phyloP scores from a whole-genome alignment of 129 eudicot genomes.

The Rutidosis leptorrhynchoides region DNA sequence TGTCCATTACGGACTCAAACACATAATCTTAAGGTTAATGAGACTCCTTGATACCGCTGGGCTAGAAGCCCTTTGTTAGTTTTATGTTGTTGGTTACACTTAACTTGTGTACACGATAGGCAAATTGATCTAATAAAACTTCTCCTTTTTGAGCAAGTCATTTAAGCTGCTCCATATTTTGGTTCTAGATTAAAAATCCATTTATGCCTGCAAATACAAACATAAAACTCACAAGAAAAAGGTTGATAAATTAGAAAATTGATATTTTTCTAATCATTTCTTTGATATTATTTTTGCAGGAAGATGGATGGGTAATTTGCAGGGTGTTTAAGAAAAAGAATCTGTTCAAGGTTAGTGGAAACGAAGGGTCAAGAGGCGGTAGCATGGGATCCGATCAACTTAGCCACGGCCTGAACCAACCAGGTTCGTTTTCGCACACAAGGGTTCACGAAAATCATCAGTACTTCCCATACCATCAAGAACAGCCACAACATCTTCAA shows the following conservation, averaged over 20 bases:
- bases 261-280: background rate
- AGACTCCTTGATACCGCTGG: too few relatives aligned
- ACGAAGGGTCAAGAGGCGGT: conserved; percentile 43
- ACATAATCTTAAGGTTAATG: too few relatives aligned
- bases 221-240: background rate
- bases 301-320: conserved; percentile 95
- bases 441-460: conserved; percentile 34
- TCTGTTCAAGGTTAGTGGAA: conserved; percentile 73
- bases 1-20: too few relatives aligned
- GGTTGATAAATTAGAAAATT: background rate
- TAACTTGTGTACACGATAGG: too few relatives aligned
- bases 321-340: conserved; percentile 92
- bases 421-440: conserved; percentile 33
- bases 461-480: conserved; percentile 50
- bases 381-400: conserved; percentile 52
- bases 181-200: too few relatives aligned
- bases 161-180: too few relatives aligned
- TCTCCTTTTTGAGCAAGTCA: too few relatives aligned
- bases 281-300: conserved; percentile 34
- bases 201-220: background rate
- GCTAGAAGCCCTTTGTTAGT: too few relatives aligned
- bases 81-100: too few relatives aligned
- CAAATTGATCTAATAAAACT: too few relatives aligned
- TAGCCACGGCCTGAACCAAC: conserved; percentile 34
- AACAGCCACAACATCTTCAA: conserved; percentile 39